Evolutionary conservation across 257 asterid genomes (phyloP).

Genomic region (Ophiorrhiza pumila): DNA sequence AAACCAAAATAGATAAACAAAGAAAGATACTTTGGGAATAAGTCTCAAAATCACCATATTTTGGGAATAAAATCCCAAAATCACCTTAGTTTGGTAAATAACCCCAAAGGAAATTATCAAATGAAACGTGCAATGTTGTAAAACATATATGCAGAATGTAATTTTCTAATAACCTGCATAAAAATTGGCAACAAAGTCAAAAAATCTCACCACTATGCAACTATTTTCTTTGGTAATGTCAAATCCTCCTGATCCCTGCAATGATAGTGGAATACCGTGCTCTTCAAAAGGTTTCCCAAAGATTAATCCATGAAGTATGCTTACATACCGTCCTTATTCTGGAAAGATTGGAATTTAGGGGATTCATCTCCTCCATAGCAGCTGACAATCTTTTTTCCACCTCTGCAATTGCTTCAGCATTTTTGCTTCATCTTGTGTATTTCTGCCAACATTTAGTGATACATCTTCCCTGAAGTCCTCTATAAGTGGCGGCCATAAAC

Average conservation of each 20-base stretch:
- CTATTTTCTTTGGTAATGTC: conserved; percentile 33
- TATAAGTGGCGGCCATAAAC: conserved; percentile 51
- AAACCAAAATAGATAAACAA: too few relatives aligned
- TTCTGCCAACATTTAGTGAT: conserved; percentile 8
- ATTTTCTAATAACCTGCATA: conserved; percentile 4
- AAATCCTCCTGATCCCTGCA: conserved; percentile 36
- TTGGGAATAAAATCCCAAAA: too few relatives aligned
- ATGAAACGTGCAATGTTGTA: conserved; percentile 2
- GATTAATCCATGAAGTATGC: conserved; percentile 66
- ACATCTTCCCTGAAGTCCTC: conserved; percentile 36
- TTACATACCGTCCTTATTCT: conserved; percentile 53
- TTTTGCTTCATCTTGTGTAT: conserved; percentile 25
- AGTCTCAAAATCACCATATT: too few relatives aligned
- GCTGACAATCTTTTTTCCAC: conserved; percentile 41
- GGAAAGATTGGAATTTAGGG: conserved; percentile 48
- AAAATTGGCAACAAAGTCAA: background rate
- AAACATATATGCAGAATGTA: too few relatives aligned
- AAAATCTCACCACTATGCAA: background rate
- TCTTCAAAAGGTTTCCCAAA: conserved; percentile 66
- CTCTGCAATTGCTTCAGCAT: conserved; percentile 34
- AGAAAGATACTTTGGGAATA: too few relatives aligned
- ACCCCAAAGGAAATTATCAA: too few relatives aligned
- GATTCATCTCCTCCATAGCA: conserved; percentile 58
- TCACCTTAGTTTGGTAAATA: too few relatives aligned
- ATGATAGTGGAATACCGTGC: conserved; percentile 51